Base-by-base conservation (phyloP, 495 filamentous ascomycete species). In the Elasticomyces elasticus region DNA sequence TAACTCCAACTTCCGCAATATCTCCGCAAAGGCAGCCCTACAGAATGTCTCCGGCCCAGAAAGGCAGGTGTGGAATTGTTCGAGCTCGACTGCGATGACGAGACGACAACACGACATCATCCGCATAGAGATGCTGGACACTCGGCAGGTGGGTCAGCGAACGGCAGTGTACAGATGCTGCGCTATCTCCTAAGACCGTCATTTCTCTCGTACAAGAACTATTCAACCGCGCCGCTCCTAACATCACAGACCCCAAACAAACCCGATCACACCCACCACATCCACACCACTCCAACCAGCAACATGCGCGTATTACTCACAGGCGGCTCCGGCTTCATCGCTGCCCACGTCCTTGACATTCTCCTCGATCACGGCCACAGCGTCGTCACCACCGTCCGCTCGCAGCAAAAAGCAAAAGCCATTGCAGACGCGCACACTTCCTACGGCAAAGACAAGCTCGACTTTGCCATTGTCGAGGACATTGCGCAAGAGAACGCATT, bases 371-470 rank as follows among this genome's bases (percentile, higher is more conserved):
- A 74, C 62, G 77, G 78, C 38, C 84, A 90, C 66, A 79, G 79
- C 38, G 87, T 92, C 12, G 80, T 92, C 13, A 87, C 88, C 10
- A 95, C 87, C 5, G 91, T 97, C 45, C 78, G 91, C 44, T 83
- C 79, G 2, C 74, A 85, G 49, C 79, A 80, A 20, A 97, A 97
- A 66, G 89, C 84, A 19, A 69, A 86, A 44, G 79, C 74, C 56
- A 88, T 95, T 65, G 77, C 80, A 17, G 68, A 79, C 19, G 81
- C 90, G 66, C 77, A 83, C 0, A 62, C 76, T 24, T 64, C 72
- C 2, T 40, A 49, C 35, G 60, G 75, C 31, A 77, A 79, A 47
- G 81, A 78, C 19, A 80, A 83, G 61, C 80, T 97, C 12, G 77
- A 77, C 50, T 88, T 85, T 56, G 76, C 76, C 48, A 82, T 95